These are phyloP conservation scores for Pichia sp. DNA, from an alignment of 1,139 yeast species.

Conservation along the genomic window DNA sequence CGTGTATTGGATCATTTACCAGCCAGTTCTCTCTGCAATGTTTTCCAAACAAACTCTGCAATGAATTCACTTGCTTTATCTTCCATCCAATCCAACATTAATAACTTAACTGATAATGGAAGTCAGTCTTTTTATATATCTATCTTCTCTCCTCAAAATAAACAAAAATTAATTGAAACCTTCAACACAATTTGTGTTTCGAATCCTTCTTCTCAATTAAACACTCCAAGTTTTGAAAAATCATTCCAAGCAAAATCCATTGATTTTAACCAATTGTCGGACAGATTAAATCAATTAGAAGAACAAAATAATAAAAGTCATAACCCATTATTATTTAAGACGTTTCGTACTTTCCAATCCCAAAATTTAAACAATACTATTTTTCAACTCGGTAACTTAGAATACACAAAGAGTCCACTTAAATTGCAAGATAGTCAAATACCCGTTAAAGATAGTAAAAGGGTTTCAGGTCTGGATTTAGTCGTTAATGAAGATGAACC, in stretches of 20 bases:
- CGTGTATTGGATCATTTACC: constrained; percentile 14
- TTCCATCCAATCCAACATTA: constrained; percentile 2
- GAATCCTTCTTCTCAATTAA: not conserved
- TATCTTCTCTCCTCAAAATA: constrained; percentile 25
- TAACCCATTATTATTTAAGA: no score
- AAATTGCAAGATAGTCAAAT: constrained; percentile 2
- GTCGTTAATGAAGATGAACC: constrained; percentile 26
- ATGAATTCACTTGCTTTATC: constrained; percentile 9
- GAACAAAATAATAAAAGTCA: constrained; percentile 3
- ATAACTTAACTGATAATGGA: not conserved
- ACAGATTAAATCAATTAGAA: constrained; percentile 9
- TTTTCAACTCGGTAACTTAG: constrained; percentile 20
- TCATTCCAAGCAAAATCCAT: not conserved
- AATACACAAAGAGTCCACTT: constrained; percentile 20
- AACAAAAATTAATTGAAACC: constrained; percentile 17
- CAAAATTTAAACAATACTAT: constrained; percentile 10
- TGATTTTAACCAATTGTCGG: constrained; percentile 14
- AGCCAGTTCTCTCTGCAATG: constrained; percentile 10
- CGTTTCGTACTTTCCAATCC: not conserved
- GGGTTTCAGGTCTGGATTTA: constrained; percentile 11
- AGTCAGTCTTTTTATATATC: constrained; percentile 16
- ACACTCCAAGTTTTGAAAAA: constrained; percentile 3
- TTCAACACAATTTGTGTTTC: constrained; percentile 22
- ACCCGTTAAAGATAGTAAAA: not conserved
- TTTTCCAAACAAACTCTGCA: constrained; percentile 11